phyloP scores from a whole-genome alignment of 78 protist genomes.

The Polysphondylium violaceum region DNA sequence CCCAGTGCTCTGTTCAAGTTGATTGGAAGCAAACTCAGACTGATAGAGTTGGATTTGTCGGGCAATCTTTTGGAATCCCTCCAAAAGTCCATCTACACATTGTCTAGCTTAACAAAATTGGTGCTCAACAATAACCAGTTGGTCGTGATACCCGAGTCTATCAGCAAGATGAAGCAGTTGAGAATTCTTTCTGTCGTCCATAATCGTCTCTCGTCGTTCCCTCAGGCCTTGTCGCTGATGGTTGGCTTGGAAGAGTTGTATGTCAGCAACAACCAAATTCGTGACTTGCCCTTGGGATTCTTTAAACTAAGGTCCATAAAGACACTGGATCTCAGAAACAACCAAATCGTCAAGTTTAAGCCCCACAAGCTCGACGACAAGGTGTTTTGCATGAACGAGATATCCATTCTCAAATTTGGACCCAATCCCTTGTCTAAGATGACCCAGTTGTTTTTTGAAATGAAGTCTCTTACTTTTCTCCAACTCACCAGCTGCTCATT shows the following conservation, averaged over 20 bases:
- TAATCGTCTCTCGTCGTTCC: conserved; percentile 37
- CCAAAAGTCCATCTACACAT: conserved; percentile 27
- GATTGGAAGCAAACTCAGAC: conserved; percentile 27
- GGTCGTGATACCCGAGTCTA: conserved; percentile 31
- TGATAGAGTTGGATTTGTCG: conserved; percentile 35
- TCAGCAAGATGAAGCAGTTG: conserved; percentile 29
- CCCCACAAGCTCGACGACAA: conserved; percentile 61
- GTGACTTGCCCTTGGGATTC: conserved; percentile 61
- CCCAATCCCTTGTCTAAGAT: conserved; percentile 42
- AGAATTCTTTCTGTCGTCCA: conserved; percentile 17
- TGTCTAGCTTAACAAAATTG: conserved; percentile 10
- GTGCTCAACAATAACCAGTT: conserved; percentile 30
- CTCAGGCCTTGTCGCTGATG: conserved; percentile 52
- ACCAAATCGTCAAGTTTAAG: conserved; percentile 49
- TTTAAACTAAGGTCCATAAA: conserved; percentile 13
- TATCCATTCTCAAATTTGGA: conserved; percentile 19
- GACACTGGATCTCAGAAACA: conserved; percentile 9
- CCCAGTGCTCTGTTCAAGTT: conserved; percentile 23
- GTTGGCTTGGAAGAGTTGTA: conserved; percentile 47
- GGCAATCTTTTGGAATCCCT: conserved; percentile 29
- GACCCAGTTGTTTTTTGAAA: conserved; percentile 25
- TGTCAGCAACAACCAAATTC: conserved; percentile 37
- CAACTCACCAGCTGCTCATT: conserved; percentile 45
- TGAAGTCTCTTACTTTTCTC: conserved; percentile 21
- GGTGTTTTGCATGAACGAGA: conserved; percentile 32